Conservation (phyloP, 2,329 filamentous ascomycete genomes). For the Hypoxylon sp. region DNA sequence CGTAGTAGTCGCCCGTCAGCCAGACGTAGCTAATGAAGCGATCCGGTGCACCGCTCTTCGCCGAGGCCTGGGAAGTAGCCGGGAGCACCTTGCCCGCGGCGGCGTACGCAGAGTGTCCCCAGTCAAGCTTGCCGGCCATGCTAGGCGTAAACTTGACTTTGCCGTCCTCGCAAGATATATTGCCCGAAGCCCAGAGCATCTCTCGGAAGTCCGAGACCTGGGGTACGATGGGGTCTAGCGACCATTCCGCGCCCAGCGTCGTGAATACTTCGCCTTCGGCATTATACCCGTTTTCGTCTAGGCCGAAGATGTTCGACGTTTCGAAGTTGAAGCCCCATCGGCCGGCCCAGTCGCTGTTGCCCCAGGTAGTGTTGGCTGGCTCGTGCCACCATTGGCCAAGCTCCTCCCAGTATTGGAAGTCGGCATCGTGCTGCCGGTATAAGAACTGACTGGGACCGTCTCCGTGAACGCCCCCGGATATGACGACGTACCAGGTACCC, state of each 20-base stretch:
- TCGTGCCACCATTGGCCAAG: conserved; percentile 56
- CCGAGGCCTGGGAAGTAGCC: conserved; percentile 53
- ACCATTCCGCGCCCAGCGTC: conserved; percentile 59
- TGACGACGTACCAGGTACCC: conserved; percentile 54
- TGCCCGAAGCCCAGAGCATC: conserved; percentile 57
- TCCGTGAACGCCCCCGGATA: conserved; percentile 56
- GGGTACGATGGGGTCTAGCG: conserved; percentile 53
- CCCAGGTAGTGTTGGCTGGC: conserved; percentile 53
- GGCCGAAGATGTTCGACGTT: conserved; percentile 56
- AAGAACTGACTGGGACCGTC: conserved; percentile 55
- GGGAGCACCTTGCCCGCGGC: conserved; percentile 57
- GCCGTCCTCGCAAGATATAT: conserved; percentile 47
- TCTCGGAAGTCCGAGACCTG: conserved; percentile 55
- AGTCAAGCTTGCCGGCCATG: conserved; percentile 57
- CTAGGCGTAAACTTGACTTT: conserved; percentile 53
- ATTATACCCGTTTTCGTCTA: conserved; percentile 56
- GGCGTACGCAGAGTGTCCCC: conserved; percentile 57
- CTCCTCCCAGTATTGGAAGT: conserved; percentile 53
- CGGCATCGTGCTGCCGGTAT: conserved; percentile 53
- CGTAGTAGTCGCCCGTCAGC: conserved; percentile 59
- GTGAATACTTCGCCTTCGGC: conserved; percentile 54
- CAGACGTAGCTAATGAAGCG: conserved; percentile 57
- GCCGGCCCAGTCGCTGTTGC: conserved; percentile 52
- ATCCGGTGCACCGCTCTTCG: conserved; percentile 54
- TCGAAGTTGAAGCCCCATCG: conserved; percentile 60